phyloP scores from a whole-genome alignment of 208 protist species.

The Crithidia expoeki region DNA sequence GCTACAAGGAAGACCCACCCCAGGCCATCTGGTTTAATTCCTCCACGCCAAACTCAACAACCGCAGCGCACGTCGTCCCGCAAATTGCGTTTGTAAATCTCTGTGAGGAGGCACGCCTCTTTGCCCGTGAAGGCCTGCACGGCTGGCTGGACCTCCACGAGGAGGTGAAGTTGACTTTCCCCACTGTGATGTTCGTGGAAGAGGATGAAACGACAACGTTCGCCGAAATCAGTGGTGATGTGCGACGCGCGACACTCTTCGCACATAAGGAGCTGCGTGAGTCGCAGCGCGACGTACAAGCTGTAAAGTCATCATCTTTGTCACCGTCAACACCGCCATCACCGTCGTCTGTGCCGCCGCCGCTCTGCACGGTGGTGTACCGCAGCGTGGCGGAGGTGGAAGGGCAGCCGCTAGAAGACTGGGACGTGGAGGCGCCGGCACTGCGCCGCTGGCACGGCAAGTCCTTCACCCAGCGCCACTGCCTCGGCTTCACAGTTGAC shows the following conservation, averaged over 20 bases:
- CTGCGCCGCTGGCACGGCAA: constrained; percentile 40
- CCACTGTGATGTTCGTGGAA: constrained; percentile 68
- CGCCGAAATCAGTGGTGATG: constrained; percentile 32
- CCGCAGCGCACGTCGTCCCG: not conserved
- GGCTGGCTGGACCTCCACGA: constrained; percentile 30
- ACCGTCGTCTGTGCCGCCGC: not conserved
- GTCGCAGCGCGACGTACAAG: not conserved
- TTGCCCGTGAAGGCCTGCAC: constrained; percentile 30
- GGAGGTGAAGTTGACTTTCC: constrained; percentile 42
- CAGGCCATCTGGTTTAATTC: constrained; percentile 49
- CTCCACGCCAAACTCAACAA: not conserved
- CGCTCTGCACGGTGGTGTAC: constrained; percentile 47
- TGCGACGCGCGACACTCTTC: constrained; percentile 46
- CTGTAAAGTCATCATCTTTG: no score
- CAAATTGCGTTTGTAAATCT: constrained; percentile 65
- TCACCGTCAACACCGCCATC: no score
- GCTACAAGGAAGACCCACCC: constrained; percentile 19
- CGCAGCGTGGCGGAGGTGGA: constrained; percentile 49
- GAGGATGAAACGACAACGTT: constrained; percentile 44
- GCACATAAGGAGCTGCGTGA: constrained; percentile 47
- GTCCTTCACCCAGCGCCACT: constrained; percentile 52
- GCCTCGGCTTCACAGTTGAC: constrained; percentile 72
- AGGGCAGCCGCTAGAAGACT: constrained; percentile 48
- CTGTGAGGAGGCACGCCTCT: constrained; percentile 20
- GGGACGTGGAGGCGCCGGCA: constrained; percentile 37